Evolutionary conservation across 169 alveolate species (phyloP), one percentile per base, ranked within the genome.

Genomic region (Eimeria sp.): DNA sequence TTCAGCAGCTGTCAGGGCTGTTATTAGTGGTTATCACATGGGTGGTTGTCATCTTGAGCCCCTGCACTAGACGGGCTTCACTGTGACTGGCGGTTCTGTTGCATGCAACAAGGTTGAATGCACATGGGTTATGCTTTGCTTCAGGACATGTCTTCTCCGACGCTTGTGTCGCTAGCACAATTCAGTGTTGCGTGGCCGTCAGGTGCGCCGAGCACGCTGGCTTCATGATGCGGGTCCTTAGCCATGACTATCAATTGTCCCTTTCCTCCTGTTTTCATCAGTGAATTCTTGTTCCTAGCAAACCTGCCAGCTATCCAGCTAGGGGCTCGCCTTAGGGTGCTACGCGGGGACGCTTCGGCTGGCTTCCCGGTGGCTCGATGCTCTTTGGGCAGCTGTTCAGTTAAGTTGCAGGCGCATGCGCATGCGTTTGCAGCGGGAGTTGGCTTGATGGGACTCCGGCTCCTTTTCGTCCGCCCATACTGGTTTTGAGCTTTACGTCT

Each of bases 161-260:
- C 93, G 52, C 93, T 40, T 87, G 93, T 25, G 93, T 87, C 93
- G 33, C 82, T 9, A 46, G 93, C 78, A 87, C 93, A n/a, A n/a
- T 87, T 9, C 93, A 87, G 68, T 87, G 93, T 40, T 87, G 93
- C 80, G 40, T 87, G 68, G 93, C 93, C 93, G 72, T 87, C 82
- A 87, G 93, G 93, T 87, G 46, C n/a, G 80, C 46, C 43, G 93
- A 62, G 82, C 71, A 16, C 71, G 58, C 4, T 30, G 25, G 33
- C 27, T 6, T 23, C 10, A 40, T 14, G 11, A 13, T 37, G 30
- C 54, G 9, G 82, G n/a, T 14, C 56, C 14, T 74, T 37, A 74
- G 83, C 54, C 83, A 40, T 40, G 83, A n/a, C 52, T 37, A 0
- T 10, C 43, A 16, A 43, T 16, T 74, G 11, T 37, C 58, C 56